A percentile compares a stretch with the other conserved stretches of the same genome.
Conservation (phyloP, 106 monocot species). For the Dactylorhiza incarnata region DNA sequence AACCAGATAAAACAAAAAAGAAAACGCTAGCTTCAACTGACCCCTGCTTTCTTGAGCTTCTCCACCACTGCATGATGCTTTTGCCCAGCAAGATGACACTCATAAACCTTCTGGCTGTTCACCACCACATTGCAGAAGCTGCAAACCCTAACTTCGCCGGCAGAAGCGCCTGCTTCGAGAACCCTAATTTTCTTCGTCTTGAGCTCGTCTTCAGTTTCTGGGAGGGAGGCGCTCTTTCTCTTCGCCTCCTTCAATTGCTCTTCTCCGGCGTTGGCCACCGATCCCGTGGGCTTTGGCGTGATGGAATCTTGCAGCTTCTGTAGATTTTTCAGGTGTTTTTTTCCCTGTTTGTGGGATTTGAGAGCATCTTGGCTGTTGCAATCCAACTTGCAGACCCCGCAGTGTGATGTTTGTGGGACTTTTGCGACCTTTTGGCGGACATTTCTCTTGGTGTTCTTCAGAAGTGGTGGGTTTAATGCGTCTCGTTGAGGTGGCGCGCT, state of each 20-base stretch:
- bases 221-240: not conserved
- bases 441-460: not conserved
- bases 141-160: slow-evolving; percentile 13
- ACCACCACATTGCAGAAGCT: slow-evolving; percentile 25
- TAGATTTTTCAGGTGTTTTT: too few species aligned
- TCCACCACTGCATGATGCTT: slow-evolving; percentile 22
- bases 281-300: too few species aligned
- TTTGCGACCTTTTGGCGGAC: not conserved
- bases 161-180: slow-evolving; percentile 14
- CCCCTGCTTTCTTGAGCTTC: slow-evolving; percentile 1
- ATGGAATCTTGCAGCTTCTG: too few species aligned
- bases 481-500: too few species aligned
- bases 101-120: slow-evolving; percentile 18
- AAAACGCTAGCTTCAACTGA: too few species aligned
- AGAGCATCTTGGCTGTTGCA: not conserved
- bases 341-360: too few species aligned
- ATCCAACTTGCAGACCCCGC: slow-evolving; percentile 31
- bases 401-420: slow-evolving; percentile 7
- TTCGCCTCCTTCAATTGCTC: too few species aligned
- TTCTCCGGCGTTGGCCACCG: too few species aligned
- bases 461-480: too few species aligned
- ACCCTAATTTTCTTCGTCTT: slow-evolving; percentile 20
- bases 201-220: slow-evolving; percentile 5
- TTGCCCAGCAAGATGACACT: slow-evolving; percentile 19
- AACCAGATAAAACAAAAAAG: too few species aligned